Evolutionary conservation across 305 asterid genomes (phyloP), one percentile per base, ranked within the genome.

Genomic region (Salvia sclarea): DNA sequence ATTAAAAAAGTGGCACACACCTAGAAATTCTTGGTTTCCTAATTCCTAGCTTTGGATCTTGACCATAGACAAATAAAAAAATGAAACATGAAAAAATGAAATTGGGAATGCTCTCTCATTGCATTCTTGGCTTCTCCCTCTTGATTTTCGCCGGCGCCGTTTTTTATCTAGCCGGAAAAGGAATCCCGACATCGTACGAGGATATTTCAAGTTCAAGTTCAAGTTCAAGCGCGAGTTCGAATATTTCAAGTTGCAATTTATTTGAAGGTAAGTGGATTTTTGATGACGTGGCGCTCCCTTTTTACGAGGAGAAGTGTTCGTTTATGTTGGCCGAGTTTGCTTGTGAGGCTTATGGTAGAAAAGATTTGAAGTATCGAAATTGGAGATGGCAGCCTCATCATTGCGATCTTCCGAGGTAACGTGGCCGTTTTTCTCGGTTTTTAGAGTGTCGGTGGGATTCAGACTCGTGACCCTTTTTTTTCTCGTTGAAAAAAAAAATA

Each of bases 361-460:
- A 78, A 55, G 86, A 86, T 30, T 53, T 81, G 22, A 75, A 75
- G 1, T 89, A 82, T 75, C 85, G 75, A 49, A 38, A 79, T 8
- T 86, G 96, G 96, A 71, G 87, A 73, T 89, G 94, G 91, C 84
- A 89, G 48, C 94, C 94, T 61, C 62, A 67, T 53, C 62, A 78
- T 1, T 88, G 92, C 60, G 79, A 85, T 45, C 81, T 89, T 49
- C 94, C 96, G 5, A 86, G 88, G 96, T 84, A 47, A 47, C 30
- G 22, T 6, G 16, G 0, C 16, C 22, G 5, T 31, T 17, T 1
- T 17, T 1, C 38, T 7, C 41, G 6, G 1, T 35, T 35, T 10
- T 0, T 0, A 17, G 9, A 3, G 30, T 10, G 16, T 58, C 8
- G 10, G 64, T 58, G 18, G n/a, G 1, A 16, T 59, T 59, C 33